Percentiles rank a stretch among this genome's conserved stretches.
Conservation (phyloP, 1,284 basidiomycete genomes). For the Agroathelia rolfsii region DNA sequence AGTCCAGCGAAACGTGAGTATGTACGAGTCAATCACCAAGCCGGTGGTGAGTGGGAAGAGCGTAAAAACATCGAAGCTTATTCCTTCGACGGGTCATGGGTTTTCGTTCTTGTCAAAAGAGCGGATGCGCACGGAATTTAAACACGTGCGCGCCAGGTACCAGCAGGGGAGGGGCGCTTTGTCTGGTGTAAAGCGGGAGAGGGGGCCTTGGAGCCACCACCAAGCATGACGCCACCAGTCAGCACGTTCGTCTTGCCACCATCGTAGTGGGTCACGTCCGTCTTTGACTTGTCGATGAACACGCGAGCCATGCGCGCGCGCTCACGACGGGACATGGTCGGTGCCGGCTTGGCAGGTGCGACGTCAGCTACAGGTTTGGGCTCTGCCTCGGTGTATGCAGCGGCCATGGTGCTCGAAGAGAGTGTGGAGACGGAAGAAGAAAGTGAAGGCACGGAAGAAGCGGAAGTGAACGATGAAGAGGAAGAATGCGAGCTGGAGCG, state of each 20-base stretch:
- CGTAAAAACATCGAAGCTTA: too few species aligned
- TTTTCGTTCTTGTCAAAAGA: too few species aligned
- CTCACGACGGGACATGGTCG: too few species aligned
- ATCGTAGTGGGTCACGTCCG: slow-evolving; percentile 71
- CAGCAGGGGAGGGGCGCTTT: too few species aligned
- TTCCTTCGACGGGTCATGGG: too few species aligned
- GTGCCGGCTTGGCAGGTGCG: slow-evolving; percentile 3
- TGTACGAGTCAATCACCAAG: too few species aligned
- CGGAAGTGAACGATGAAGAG: slow-evolving; percentile 46
- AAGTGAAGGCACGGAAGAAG: slow-evolving; percentile 43
- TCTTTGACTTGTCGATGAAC: slow-evolving; percentile 62
- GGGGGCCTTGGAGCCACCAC: too few species aligned
- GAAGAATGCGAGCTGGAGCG: slow-evolving; percentile 69
- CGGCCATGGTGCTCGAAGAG: slow-evolving; percentile 22
- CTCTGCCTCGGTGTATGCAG: slow-evolving; percentile 3
- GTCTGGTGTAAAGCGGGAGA: too few species aligned
- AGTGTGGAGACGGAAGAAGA: slow-evolving; percentile 33
- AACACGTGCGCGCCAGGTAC: too few species aligned
- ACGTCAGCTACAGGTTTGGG: slow-evolving; percentile 1
- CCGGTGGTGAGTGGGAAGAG: too few species aligned
- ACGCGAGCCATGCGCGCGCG: slow-evolving; percentile 55
- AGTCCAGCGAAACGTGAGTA: too few species aligned
- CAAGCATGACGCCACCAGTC: slow-evolving; percentile 78
- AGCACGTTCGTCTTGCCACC: slow-evolving; percentile 79
- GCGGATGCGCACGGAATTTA: too few species aligned